Percentiles rank a stretch among this genome's conserved stretches.
Evolutionary conservation across 176 grass and related monocot species (phyloP).

Genomic region (Zea luxurians): DNA sequence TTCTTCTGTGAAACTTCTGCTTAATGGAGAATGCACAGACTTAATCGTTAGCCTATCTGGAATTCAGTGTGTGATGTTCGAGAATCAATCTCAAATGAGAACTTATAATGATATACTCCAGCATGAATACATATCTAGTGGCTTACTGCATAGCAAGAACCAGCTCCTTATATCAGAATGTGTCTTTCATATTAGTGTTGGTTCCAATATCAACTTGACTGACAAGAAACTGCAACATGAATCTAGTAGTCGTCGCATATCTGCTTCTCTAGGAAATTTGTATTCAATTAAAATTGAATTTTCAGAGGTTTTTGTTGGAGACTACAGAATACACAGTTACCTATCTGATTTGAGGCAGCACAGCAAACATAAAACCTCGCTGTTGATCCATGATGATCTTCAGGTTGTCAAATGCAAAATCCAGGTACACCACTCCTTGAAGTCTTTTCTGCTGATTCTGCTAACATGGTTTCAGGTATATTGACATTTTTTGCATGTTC

Average conservation of each 20-base stretch:
- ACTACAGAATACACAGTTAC: conserved; percentile 49
- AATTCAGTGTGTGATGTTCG: conserved; percentile 56
- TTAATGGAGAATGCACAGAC: conserved; percentile 46
- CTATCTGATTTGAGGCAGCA: conserved; percentile 46
- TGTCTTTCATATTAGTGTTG: conserved; percentile 46
- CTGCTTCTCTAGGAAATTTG: conserved; percentile 30
- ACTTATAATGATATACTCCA: conserved; percentile 33
- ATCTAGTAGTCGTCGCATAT: conserved; percentile 23
- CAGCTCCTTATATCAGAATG: conserved; percentile 57
- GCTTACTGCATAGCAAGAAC: conserved; percentile 40
- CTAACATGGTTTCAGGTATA: conserved; percentile 17
- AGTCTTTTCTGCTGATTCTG: conserved; percentile 22
- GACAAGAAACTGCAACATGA: conserved; percentile 29
- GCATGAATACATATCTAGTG: conserved; percentile 16
- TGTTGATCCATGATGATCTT: conserved; percentile 52
- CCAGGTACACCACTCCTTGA: conserved; percentile 47
- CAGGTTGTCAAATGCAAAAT: conserved; percentile 65
- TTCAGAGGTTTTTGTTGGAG: conserved; percentile 60
- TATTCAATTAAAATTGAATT: conserved; percentile 64
- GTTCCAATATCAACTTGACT: conserved; percentile 25
- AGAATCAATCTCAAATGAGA: conserved; percentile 39
- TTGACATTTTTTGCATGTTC: conserved; percentile 27
- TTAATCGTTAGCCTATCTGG: conserved; percentile 49
- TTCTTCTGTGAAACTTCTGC: conserved; percentile 53
- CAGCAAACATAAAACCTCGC: conserved; percentile 44